Base-by-base conservation (phyloP, 2,329 filamentous ascomycete genomes). In the Neopestalotiopsis rosae region DNA sequence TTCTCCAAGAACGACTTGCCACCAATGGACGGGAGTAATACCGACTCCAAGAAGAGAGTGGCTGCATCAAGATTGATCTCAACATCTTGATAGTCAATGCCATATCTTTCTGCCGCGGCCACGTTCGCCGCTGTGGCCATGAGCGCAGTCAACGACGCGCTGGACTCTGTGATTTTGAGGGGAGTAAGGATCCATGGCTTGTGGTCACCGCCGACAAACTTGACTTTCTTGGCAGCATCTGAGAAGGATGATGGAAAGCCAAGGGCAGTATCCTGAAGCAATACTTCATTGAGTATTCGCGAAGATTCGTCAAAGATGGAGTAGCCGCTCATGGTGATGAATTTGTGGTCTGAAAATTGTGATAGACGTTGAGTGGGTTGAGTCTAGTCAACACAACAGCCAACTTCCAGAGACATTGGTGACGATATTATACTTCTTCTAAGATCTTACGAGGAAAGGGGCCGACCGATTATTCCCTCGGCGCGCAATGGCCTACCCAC, bases 151-250 rank as follows among this genome's bases (percentile, higher is more conserved):
- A 78, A 69, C 6, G 76, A 75, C 1, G 76, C 61, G 70, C 76
- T 77, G 24, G 72, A 73, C 68, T 78, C 76, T 42, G 69, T 78
- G 52, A 75, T 76, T 58, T 78, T 78, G 14, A 76, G 61, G 1
- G 76, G 76, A 5, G 75, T 73, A 1, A 75, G 76, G 6, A 78
- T 68, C 67, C 76, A 77, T 2, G 76, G 75, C 45, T 65, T 67
- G 12, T 74, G 66, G 7, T 74, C 71, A 4, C 69, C 70, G 1
- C 67, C 20, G 57, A 76, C 72, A 65, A 80, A 80, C 0, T 69
- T 69, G 12, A 74, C 75, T 45, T 71, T 69, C 13, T 67, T 5
- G 0, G 75, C 74, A 2, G 73, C 73, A 1, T 64, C 64, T 38
- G 68, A 68, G 52, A 78, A 75, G 1, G 70, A 68, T 3, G 69